Evolutionary conservation across 2,329 filamentous ascomycete genomes (phyloP), one percentile per base, ranked within the genome.

Genomic region (Zopfia rhizophila): DNA sequence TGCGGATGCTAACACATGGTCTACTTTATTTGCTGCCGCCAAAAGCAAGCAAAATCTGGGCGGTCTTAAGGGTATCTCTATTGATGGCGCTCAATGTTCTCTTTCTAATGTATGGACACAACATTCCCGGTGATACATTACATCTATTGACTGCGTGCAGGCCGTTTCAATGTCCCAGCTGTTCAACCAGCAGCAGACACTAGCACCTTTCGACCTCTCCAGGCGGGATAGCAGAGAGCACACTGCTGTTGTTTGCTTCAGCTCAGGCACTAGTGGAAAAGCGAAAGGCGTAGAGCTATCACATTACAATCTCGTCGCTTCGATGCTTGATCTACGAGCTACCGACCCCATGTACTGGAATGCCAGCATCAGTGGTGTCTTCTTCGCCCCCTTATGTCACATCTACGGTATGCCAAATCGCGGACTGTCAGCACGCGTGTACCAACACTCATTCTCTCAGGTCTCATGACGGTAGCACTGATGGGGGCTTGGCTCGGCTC

Each of bases 241-340:
- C 27, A 56, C 53, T 12, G 57, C 58, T 2, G 48, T 41, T 11
- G 41, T 63, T 3, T 54, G 48, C 27, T 63, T 63, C 36, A 60
- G 51, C 36, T 63, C 58, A 4, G 60, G 60, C 2, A 63, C 59
- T 3, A 58, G 48, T 41, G 60, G 60, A 10, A 57, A 59, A 31
- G 33, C 57, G 17, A 63, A 63, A 38, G 60, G 51, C 7, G 59
- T 61, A 5, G 40, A 54, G 22, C 38, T 62, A 7, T 54, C 45
- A 6, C 60, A 63, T 32, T 50, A 55, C 43, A 58, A 55, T 22
- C 12, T 61, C 14, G 38, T 61, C 14, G 55, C 56, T 10, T 41
- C 46, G 8, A 51, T 56, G 38, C 38, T 54, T 13, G 25, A 21
- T 10, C 21, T 53, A 12, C 47, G 60, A 29, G 21, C 56, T 11